Base-by-base conservation (phyloP, 257 asterid genomes). In the Marsdenia floribunda region DNA sequence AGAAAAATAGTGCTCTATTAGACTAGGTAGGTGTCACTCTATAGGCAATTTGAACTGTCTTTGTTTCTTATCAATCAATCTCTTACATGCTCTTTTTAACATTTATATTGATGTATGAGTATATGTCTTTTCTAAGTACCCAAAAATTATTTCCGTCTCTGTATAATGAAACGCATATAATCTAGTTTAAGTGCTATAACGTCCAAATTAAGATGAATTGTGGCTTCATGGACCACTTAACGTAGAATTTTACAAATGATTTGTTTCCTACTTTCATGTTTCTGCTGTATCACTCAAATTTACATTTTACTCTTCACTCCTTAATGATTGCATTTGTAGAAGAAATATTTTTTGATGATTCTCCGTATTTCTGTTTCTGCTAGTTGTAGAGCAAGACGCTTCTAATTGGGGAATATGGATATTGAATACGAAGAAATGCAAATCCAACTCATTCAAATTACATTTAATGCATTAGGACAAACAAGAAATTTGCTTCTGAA, bases 11-110 rank as follows among this genome's bases (percentile, higher is more conserved):
- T 60, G 71, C 63, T 11, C 19, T 40, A 37, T 57, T 72, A 14
- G 78, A 73, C 66, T 72, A 73, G 75, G 40, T 37, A 67, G 70
- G 71, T 73, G 71, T 67, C 78, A 37, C 22, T 78, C 74, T 57
- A 12, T n/a, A 2, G 21, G 53, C 50, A 63, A 14, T 3, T 6
- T n/a, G 47, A 66, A 61, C 26, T 38, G 71, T 61, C 33, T 70
- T 65, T 26, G 15, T 50, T 24, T 35, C 57, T 68, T 21, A 44
- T 46, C 3, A 38, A 26, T 58, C 61, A 38, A 26, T 58, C 61
- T 42, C 49, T 57, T 68, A 50, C 71, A 37, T 35, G 70, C 58
- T 61, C 49, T 70, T 70, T 33, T 58, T 24, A 68, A 24, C 50
- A 37, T 50, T 64, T 64, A 16, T 38, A 16, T 38, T 59, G 58